Evolutionary conservation across 1,139 yeast species (phyloP).

Genomic region (Wickerhamiella infanticola): DNA sequence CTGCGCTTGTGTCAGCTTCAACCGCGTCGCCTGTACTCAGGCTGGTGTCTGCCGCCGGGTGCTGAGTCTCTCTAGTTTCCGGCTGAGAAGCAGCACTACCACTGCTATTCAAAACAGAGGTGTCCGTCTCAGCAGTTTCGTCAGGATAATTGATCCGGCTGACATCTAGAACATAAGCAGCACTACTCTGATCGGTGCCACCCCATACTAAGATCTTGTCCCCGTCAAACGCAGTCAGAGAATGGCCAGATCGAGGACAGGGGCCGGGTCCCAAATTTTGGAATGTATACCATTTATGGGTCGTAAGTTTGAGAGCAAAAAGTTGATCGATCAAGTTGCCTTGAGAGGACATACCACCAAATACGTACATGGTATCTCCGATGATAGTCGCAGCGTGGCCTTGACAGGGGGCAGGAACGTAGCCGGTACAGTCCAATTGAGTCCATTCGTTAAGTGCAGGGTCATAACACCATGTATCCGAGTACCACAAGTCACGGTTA

Average conservation of each 20-base stretch:
- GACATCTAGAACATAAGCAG: conserved; percentile 28
- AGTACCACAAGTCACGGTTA: conserved; percentile 57
- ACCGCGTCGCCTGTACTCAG: conserved; percentile 2
- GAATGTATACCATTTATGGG: conserved; percentile 59
- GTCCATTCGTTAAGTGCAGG: conserved; percentile 55
- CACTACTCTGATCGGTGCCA: conserved; percentile 32
- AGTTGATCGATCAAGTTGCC: conserved; percentile 58
- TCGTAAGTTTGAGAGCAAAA: conserved; percentile 60
- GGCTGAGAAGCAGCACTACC: neutral
- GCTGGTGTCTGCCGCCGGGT: neutral
- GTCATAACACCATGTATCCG: conserved; percentile 74
- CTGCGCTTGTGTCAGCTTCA: conserved; percentile 2
- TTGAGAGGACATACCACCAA: conserved; percentile 77
- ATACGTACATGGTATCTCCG: conserved; percentile 65
- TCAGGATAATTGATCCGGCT: conserved; percentile 26
- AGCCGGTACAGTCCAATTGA: conserved; percentile 35
- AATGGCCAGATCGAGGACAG: conserved; percentile 87
- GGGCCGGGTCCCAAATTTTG: conserved; percentile 46
- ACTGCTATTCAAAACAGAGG: neutral
- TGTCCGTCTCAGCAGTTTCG: conserved; percentile 4
- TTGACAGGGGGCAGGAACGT: conserved; percentile 71
- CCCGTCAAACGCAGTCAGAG: conserved; percentile 56
- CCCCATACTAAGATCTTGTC: conserved; percentile 78
- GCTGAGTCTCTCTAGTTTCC: neutral
- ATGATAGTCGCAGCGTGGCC: conserved; percentile 81